These are phyloP conservation scores for Gynochthodes officinalis DNA, from an alignment of 257 asterid species.

Conservation along the genomic window DNA sequence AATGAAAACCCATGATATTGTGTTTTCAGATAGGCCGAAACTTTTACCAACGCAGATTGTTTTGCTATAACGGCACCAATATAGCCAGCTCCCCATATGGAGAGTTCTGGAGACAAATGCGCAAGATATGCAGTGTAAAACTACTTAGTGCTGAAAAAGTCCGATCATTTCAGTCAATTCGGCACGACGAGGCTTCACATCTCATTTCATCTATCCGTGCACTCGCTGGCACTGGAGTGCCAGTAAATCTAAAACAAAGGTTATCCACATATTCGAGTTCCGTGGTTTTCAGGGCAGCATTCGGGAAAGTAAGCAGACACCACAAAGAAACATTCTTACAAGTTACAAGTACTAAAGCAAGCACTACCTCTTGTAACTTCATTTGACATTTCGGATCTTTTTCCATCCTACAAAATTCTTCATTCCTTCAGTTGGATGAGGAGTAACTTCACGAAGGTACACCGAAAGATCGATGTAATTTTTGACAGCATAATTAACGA, in stretches of 20 bases:
- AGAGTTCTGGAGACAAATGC: conserved; percentile 25
- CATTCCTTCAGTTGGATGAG: conserved; percentile 1
- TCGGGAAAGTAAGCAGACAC: background rate
- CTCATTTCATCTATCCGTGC: background rate
- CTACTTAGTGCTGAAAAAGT: conserved; percentile 13
- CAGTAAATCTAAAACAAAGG: background rate
- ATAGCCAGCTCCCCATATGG: conserved; percentile 19
- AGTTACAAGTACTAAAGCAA: background rate
- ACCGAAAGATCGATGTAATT: background rate
- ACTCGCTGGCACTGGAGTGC: background rate
- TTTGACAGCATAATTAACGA: conserved; percentile 3
- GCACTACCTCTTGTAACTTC: background rate
- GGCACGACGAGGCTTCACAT: conserved; percentile 12
- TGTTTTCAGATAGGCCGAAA: conserved; percentile 16
- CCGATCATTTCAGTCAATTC: conserved; percentile 7
- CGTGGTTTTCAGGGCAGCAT: background rate
- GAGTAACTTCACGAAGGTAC: background rate
- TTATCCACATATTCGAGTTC: background rate
- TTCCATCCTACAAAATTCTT: conserved; percentile 16
- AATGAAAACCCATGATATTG: conserved; percentile 25
- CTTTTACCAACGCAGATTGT: background rate
- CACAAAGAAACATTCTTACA: background rate
- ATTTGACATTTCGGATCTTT: background rate
- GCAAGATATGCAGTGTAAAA: conserved; percentile 21
- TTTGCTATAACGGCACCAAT: conserved; percentile 10